A percentile compares a stretch with the other conserved stretches of the same genome.
Evolutionary conservation across 148 eudicot species (phyloP).

Genomic region (Rhododendron williamsianum): DNA sequence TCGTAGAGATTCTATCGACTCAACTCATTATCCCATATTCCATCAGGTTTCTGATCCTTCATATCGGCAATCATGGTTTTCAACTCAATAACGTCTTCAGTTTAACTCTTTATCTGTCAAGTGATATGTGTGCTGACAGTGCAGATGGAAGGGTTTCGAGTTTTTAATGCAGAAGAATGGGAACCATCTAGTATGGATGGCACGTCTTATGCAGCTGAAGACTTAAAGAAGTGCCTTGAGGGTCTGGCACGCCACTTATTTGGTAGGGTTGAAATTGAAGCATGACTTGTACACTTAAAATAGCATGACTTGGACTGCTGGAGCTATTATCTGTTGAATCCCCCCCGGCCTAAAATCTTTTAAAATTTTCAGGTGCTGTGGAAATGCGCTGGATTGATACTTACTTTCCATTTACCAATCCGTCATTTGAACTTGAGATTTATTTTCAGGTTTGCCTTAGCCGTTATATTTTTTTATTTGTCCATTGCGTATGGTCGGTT

Average conservation of each 20-base stretch:
- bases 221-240: slow-evolving; percentile 89
- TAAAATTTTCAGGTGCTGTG: slow-evolving; percentile 59
- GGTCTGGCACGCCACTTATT: slow-evolving; percentile 95
- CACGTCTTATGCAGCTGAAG: slow-evolving; percentile 63
- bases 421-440: slow-evolving; percentile 96
- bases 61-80: background rate
- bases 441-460: slow-evolving; percentile 66
- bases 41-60: slow-evolving; percentile 66
- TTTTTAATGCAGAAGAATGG: slow-evolving; percentile 79
- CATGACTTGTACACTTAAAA: background rate
- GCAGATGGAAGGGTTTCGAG: slow-evolving; percentile 98
- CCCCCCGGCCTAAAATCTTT: background rate
- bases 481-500: background rate
- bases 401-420: slow-evolving; percentile 91
- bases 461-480: background rate
- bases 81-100: slow-evolving; percentile 1
- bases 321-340: background rate
- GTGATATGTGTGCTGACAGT: slow-evolving; percentile 8
- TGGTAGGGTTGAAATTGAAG: slow-evolving; percentile 41
- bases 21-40: slow-evolving; percentile 97
- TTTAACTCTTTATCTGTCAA: background rate
- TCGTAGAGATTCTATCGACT: slow-evolving; percentile 93
- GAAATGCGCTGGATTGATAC: slow-evolving; percentile 99
- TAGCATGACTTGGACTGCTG: background rate
- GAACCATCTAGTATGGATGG: slow-evolving; percentile 72